A percentile compares a stretch with the other conserved stretches of the same genome.
Evolutionary conservation across 495 filamentous ascomycete species (phyloP).

Genomic region (Xanthoparmelia taractica): DNA sequence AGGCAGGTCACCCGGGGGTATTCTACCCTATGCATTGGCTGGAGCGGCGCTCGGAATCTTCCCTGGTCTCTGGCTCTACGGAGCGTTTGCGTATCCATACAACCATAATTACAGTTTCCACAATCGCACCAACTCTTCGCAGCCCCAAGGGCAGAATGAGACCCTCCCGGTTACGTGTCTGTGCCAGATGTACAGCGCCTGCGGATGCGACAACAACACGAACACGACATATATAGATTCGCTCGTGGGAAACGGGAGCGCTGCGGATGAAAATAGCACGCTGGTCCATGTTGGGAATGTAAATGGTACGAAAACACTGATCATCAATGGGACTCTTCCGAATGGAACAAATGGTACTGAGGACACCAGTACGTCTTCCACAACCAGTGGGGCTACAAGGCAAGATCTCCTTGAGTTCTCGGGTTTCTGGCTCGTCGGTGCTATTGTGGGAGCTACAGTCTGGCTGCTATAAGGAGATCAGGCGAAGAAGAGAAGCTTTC

Average conservation of each 20-base stretch:
- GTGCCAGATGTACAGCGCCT: constrained; percentile 61
- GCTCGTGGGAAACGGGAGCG: constrained; percentile 58
- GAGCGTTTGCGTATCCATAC: constrained; percentile 66
- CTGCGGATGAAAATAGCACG: constrained; percentile 51
- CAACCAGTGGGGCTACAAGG: constrained; percentile 29
- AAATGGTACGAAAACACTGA: constrained; percentile 67
- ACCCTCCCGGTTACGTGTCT: constrained; percentile 65
- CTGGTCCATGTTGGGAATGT: constrained; percentile 55
- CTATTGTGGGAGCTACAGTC: constrained; percentile 44
- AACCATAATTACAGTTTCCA: constrained; percentile 51
- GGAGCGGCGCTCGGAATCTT: constrained; percentile 51
- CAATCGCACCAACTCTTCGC: constrained; percentile 43
- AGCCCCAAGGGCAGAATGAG: constrained; percentile 46
- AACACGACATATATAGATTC: constrained; percentile 50
- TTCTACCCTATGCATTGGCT: constrained; percentile 51
- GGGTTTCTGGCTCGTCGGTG: constrained; percentile 58
- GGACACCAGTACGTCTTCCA: constrained; percentile 18
- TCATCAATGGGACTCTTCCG: constrained; percentile 78
- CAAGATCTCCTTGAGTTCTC: constrained; percentile 37
- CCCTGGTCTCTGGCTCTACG: constrained; percentile 52
- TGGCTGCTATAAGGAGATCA: constrained; percentile 31
- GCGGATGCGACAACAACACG: constrained; percentile 75
- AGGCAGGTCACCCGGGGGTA: constrained; percentile 43
- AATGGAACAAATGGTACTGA: constrained; percentile 66
- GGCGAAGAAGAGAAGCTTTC: not conserved